A percentile compares a stretch with the other conserved stretches of the same genome.
phyloP scores from a whole-genome alignment of 2,329 filamentous ascomycete genomes.

The Cordyceps fumosorosea region DNA sequence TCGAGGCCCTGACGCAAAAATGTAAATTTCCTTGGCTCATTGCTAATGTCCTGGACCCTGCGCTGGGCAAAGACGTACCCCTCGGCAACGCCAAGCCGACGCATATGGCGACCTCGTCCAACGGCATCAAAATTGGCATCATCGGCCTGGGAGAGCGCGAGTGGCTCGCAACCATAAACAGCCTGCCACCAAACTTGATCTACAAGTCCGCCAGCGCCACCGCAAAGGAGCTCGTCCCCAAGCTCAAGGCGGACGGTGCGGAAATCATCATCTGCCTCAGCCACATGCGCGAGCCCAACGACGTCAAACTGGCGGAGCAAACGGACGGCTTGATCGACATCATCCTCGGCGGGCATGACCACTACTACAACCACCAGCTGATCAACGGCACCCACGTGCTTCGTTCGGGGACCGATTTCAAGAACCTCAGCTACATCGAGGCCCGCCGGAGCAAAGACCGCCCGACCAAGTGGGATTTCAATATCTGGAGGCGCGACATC shows the following conservation, averaged over 20 bases:
- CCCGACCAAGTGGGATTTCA: conserved; percentile 63
- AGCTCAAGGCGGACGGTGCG: conserved; percentile 67
- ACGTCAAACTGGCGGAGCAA: conserved; percentile 74
- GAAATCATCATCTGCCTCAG: conserved; percentile 78
- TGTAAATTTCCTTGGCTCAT: conserved; percentile 87
- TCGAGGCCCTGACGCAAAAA: conserved; percentile 62
- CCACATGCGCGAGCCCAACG: conserved; percentile 83
- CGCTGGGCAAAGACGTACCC: conserved; percentile 65
- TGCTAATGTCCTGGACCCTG: conserved; percentile 81
- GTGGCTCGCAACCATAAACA: conserved; percentile 86
- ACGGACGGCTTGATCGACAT: conserved; percentile 72
- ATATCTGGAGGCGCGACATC: conserved; percentile 69
- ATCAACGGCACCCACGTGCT: conserved; percentile 77
- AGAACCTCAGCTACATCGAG: conserved; percentile 84
- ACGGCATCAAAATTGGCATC: conserved; percentile 79
- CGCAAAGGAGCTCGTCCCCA: conserved; percentile 67
- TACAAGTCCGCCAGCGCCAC: conserved; percentile 74
- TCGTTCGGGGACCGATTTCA: conserved; percentile 87
- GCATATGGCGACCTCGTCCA: conserved; percentile 69
- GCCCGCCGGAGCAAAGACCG: conserved; percentile 50
- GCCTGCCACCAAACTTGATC: conserved; percentile 71
- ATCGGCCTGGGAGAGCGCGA: conserved; percentile 82
- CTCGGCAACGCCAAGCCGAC: conserved; percentile 72
- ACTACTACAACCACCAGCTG: conserved; percentile 74
- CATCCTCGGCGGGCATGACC: conserved; percentile 83